Evolutionary conservation across 1,284 basidiomycete genomes (phyloP).

Genomic region (Mycena sp.): DNA sequence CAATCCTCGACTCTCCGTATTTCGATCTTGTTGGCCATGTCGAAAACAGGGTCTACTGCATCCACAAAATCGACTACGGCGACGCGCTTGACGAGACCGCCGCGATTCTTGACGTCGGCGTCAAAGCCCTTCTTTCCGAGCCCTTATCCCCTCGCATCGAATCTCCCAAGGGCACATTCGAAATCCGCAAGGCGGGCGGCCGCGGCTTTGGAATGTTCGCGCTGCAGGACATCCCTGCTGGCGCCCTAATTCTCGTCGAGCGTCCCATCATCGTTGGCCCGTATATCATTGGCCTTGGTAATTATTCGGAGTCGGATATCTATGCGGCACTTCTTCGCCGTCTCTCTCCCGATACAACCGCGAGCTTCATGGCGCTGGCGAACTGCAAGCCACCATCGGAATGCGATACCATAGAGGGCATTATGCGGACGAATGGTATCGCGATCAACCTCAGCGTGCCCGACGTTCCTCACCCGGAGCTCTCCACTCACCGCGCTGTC

Average conservation of each 20-base stretch:
- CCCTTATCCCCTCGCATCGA: constrained; percentile 22
- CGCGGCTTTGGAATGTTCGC: constrained; percentile 51
- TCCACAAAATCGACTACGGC: constrained; percentile 31
- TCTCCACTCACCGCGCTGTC: constrained; percentile 45
- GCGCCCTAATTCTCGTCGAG: constrained; percentile 46
- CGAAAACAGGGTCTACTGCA: constrained; percentile 39
- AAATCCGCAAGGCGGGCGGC: constrained; percentile 9
- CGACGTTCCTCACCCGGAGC: constrained; percentile 32
- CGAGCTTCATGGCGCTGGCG: constrained; percentile 36
- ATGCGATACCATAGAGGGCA: constrained; percentile 36
- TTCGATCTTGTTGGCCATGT: constrained; percentile 44
- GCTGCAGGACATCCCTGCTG: constrained; percentile 36
- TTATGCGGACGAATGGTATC: constrained; percentile 49
- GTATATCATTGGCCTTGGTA: constrained; percentile 38
- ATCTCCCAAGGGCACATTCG: constrained; percentile 19
- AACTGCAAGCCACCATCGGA: constrained; percentile 28
- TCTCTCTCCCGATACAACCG: constrained; percentile 32
- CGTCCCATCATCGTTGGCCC: constrained; percentile 48
- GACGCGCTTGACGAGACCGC: constrained; percentile 33
- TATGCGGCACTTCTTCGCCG: constrained; percentile 40
- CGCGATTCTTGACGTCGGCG: constrained; percentile 43
- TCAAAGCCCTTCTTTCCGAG: constrained; percentile 38
- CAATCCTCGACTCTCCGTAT: constrained; percentile 32
- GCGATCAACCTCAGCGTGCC: constrained; percentile 44
- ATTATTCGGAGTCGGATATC: constrained; percentile 34